A percentile compares a stretch with the other conserved stretches of the same genome.
phyloP scores from a whole-genome alignment of 768 basidiomycete species.

The Podaxis pistillaris region DNA sequence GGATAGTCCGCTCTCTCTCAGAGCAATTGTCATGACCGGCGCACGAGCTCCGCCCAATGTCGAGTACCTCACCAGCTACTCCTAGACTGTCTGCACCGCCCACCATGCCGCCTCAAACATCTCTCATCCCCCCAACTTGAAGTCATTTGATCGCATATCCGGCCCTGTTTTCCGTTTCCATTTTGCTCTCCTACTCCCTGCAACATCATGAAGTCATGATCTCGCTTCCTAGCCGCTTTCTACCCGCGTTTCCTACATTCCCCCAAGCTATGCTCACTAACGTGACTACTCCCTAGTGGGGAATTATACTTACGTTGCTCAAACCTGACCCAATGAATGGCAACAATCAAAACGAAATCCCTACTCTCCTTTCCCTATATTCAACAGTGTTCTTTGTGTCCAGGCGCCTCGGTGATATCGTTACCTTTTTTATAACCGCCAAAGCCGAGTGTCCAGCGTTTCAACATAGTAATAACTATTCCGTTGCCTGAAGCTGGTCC shows the following conservation, averaged over 20 bases:
- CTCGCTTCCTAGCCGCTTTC: conserved; percentile 14
- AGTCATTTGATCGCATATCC: background rate
- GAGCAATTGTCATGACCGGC: background rate
- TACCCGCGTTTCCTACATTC: conserved; percentile 14
- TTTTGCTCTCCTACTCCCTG: conserved; percentile 14
- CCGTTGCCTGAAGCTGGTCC: background rate
- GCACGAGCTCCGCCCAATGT: background rate
- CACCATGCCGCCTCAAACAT: background rate
- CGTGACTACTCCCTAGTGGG: conserved; percentile 3
- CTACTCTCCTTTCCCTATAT: background rate
- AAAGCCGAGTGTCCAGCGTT: background rate
- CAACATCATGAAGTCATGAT: conserved; percentile 14
- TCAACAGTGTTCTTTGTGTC: background rate
- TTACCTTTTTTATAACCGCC: background rate
- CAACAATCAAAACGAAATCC: conserved; percentile 7
- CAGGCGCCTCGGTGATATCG: background rate
- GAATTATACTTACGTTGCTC: conserved; percentile 4
- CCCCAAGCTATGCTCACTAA: background rate
- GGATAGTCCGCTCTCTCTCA: background rate
- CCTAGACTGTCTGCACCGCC: background rate
- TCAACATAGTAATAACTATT: background rate
- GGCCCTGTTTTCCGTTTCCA: conserved; percentile 10
- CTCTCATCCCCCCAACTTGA: background rate
- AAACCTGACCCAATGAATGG: background rate
- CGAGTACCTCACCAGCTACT: background rate